Base-by-base conservation (phyloP, 1,284 basidiomycete genomes). In the Ganoderma boninense region DNA sequence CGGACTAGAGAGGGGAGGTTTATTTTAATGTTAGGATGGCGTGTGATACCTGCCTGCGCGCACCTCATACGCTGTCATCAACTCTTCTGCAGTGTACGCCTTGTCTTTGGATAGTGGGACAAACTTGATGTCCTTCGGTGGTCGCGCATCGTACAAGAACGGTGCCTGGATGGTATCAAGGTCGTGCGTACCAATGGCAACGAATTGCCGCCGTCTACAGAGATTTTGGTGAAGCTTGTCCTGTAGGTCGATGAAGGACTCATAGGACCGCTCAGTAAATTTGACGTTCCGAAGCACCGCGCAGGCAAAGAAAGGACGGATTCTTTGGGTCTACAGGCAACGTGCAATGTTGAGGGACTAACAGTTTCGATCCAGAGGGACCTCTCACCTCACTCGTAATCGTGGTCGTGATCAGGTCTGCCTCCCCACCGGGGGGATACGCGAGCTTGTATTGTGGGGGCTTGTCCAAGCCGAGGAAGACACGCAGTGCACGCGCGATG, bases 151-250 rank as follows among this genome's bases (percentile, higher is more conserved):
- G 80, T 99, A 99, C 78, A 92, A 86, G 89, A 97, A 98, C 13
- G 97, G 96, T 7, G 90, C 87, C 75, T 90, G 86, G 71, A 99
- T 85, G 0, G 95, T 97, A 82, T 98, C 96, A 57, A 99, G 84
- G 83, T 99, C 98, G 78, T 99, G 98, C 2, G 98, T 99, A 69
- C 98, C 98, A 75, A 99, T 98, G 23, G 98, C 92, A 49, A 98
- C 98, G 56, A 99, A 90, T 77, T 95, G 95, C 69, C 98, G 87
- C 75, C 94, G 87, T 66, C 98, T 87, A 77, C 95, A 97, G 60
- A 99, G 88, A 81, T 99, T 99, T 79, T 97, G 95, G 80, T 99
- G 98, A 59, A 99, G 87, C 84, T 99, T 99, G 82, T 99, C 98
- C 83, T 99, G 98, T 23, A 98, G 85, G 79, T 99, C 98, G 79